Evolutionary conservation across 495 filamentous ascomycete genomes (phyloP).

Genomic region (Xylaria longipes): DNA sequence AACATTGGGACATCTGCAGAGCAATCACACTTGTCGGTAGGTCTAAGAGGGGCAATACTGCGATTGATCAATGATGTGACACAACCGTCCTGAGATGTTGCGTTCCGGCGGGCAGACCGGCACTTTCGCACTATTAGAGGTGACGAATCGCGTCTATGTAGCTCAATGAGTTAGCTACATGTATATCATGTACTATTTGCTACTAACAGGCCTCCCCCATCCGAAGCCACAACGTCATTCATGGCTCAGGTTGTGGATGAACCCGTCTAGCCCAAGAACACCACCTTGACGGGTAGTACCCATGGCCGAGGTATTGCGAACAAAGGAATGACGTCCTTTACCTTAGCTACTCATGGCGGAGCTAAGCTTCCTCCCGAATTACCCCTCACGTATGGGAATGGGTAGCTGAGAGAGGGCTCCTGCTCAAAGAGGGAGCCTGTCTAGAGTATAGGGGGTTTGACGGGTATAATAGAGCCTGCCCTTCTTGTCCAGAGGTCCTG

Average conservation of each 20-base stretch:
- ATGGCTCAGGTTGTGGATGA: background rate
- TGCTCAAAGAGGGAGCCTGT: conserved; percentile 12
- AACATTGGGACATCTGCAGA: conserved; percentile 9
- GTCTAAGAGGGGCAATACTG: background rate
- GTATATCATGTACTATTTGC: conserved; percentile 15
- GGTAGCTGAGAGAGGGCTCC: conserved; percentile 18
- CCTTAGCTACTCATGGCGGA: conserved; percentile 20
- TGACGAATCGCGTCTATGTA: conserved; percentile 12
- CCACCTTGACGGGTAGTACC: background rate
- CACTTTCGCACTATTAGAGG: background rate
- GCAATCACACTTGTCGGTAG: conserved; percentile 2
- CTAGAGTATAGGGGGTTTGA: background rate
- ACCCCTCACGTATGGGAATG: conserved; percentile 26
- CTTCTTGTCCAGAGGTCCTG: background rate
- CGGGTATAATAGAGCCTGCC: conserved; percentile 9
- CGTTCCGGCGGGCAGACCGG: background rate
- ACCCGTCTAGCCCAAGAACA: background rate
- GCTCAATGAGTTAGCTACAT: conserved; percentile 14
- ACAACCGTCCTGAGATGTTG: background rate
- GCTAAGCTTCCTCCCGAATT: conserved; percentile 25
- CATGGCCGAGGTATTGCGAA: conserved; percentile 1
- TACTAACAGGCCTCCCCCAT: background rate
- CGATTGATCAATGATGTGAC: conserved; percentile 13
- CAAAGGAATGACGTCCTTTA: conserved; percentile 23
- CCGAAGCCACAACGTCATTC: background rate